Base-by-base conservation (phyloP, 1,139 yeast genomes). In the Hansenula lynferdii region DNA sequence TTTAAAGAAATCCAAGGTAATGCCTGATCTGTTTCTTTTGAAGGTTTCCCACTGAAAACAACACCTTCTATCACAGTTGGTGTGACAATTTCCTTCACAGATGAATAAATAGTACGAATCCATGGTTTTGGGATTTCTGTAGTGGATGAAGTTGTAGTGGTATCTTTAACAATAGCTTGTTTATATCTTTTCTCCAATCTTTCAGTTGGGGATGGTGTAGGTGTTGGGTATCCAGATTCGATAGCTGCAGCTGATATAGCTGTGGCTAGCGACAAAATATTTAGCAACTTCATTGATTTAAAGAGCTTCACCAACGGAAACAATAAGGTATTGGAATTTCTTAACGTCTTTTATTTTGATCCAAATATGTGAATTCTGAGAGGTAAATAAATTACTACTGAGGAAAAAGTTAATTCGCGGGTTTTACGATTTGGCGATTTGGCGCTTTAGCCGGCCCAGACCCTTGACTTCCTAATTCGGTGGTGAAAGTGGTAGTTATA, bases 31-130 rank as follows among this genome's bases (percentile, higher is more conserved):
- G 82, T 75, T 8, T 62, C 61, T 3, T 55, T 58, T 0, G 85
- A 76, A 1, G 95, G 95, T 52, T 79, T 76, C 11, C 82, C 86
- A 41, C 79, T 74, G 56, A 87, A 81, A 0, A 95, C 85, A 37
- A 87, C 85, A 18, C 92, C 92, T 23, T 76, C 86, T 53, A 86
- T 74, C 28, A 85, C 86, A 0, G 90, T 80, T 12, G 96, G 96
- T 0, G 80, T 76, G 27, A 87, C 92, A 23, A 84, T 69, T 56
- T 84, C 94, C 11, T 57, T 65, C 8, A 70, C 56, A 1, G 72
- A 61, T 2, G 70, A 69, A 42, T 79, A 77, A 31, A 83, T 72
- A 0, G 95, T 85, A 54, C 95, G 72, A 11, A 74, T 43, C 96
- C 96, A 87, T 6, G 89, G 81, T 38, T 67, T 66, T 11, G 77